phyloP scores from a whole-genome alignment of 257 asterid genomes.

The Plectranthus barbatus region DNA sequence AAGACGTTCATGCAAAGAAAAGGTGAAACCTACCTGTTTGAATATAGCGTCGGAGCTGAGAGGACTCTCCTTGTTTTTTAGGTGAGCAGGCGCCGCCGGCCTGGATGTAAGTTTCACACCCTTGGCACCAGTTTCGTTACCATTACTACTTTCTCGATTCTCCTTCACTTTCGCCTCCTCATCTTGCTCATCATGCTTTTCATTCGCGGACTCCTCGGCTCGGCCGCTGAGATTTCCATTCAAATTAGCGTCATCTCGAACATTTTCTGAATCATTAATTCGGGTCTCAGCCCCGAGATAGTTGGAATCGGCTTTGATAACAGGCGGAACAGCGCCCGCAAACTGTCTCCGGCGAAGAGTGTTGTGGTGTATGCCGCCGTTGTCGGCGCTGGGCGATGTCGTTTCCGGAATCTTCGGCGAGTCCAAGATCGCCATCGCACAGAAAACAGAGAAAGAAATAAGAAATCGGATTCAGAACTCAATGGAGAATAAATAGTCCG shows the following conservation, averaged over 20 bases:
- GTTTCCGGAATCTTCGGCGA: slow-evolving; percentile 40
- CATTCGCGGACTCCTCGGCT: slow-evolving; percentile 16
- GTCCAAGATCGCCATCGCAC: slow-evolving; percentile 44
- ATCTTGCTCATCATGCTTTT: slow-evolving; percentile 17
- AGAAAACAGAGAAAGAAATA: neutral
- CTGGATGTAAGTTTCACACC: slow-evolving; percentile 48
- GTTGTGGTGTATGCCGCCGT: slow-evolving; percentile 1
- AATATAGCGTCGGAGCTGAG: slow-evolving; percentile 94
- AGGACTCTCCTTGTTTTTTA: slow-evolving; percentile 81
- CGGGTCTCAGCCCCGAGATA: slow-evolving; percentile 22
- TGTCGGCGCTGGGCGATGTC: slow-evolving; percentile 23
- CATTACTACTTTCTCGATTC: slow-evolving; percentile 22
- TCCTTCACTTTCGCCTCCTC: slow-evolving; percentile 32
- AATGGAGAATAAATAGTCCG: neutral
- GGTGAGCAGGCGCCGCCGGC: slow-evolving; percentile 86
- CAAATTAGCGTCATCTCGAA: slow-evolving; percentile 20
- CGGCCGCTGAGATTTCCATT: slow-evolving; percentile 13
- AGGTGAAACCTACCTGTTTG: slow-evolving; percentile 46
- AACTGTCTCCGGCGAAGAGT: slow-evolving; percentile 41
- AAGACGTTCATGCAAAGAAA: neutral
- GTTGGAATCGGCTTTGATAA: slow-evolving; percentile 27
- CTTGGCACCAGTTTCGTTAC: slow-evolving; percentile 13
- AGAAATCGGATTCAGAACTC: neutral
- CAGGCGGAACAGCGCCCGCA: slow-evolving; percentile 17
- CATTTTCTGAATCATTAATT: slow-evolving; percentile 14